Evolutionary conservation across 495 filamentous ascomycete genomes (phyloP).

Genomic region (Xylaria scruposa): DNA sequence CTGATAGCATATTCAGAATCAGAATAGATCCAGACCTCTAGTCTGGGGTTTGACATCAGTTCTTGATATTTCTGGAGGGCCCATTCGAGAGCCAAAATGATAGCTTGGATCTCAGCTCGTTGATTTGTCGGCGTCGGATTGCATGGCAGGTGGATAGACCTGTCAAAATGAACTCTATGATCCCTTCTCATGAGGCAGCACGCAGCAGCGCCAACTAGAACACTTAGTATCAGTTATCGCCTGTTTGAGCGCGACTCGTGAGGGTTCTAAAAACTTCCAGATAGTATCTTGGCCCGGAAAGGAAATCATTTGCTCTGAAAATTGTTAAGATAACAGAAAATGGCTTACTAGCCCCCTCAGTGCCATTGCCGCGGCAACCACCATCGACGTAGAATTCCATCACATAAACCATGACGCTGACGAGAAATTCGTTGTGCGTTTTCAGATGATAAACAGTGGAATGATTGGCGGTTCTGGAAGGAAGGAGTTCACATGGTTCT

Average conservation of each 20-base stretch:
- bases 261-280: neutral
- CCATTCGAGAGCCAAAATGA: constrained; percentile 48
- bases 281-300: neutral
- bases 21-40: constrained; percentile 38
- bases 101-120: constrained; percentile 48
- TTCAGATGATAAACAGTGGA: neutral
- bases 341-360: constrained; percentile 15
- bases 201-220: constrained; percentile 44
- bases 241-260: neutral
- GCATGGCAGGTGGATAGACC: neutral
- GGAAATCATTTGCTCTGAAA: neutral
- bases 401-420: constrained; percentile 43
- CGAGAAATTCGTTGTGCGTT: neutral
- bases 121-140: constrained; percentile 44
- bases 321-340: neutral
- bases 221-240: neutral
- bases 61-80: constrained; percentile 39
- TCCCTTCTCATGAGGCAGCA: constrained; percentile 33
- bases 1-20: constrained; percentile 43
- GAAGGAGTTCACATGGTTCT: neutral
- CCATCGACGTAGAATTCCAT: constrained; percentile 52
- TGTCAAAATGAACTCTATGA: neutral
- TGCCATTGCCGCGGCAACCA: constrained; percentile 48
- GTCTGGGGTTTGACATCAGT: no score
- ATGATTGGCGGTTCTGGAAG: neutral